These are phyloP conservation scores for Aspergillus eucalypticola DNA, from an alignment of 2,329 filamentous ascomycete genomes.

Conservation along the genomic window DNA sequence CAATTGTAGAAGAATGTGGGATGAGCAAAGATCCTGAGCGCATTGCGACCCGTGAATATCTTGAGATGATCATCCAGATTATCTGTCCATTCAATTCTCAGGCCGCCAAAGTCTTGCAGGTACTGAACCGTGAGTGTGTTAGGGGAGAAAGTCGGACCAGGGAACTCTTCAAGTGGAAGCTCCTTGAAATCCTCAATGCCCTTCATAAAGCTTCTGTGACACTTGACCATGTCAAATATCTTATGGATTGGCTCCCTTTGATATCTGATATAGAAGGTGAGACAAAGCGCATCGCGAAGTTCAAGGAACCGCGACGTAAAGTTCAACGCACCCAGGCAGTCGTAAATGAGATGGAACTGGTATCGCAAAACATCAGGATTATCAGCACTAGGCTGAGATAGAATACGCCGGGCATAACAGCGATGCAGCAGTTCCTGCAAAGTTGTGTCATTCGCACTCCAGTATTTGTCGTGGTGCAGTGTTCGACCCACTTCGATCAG, in stretches of 20 bases:
- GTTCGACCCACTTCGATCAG: neutral
- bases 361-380: neutral
- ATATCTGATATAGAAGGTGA: neutral
- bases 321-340: neutral
- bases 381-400: neutral
- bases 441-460: neutral
- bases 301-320: neutral
- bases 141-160: neutral
- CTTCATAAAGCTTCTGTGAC: neutral
- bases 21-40: neutral
- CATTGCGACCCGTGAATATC: neutral
- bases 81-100: constrained; percentile 1
- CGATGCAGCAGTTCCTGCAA: neutral
- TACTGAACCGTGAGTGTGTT: neutral
- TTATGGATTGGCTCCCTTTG: neutral
- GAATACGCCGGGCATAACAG: neutral
- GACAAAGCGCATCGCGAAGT: neutral
- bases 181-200: neutral
- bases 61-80: neutral
- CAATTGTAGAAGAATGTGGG: neutral
- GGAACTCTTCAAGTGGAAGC: neutral
- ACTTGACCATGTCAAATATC: neutral
- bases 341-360: neutral
- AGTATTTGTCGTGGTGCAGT: neutral
- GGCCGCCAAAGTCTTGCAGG: neutral